Conservation (phyloP, 2,329 filamentous ascomycete species). For the Sporothrix dimorphospora region DNA sequence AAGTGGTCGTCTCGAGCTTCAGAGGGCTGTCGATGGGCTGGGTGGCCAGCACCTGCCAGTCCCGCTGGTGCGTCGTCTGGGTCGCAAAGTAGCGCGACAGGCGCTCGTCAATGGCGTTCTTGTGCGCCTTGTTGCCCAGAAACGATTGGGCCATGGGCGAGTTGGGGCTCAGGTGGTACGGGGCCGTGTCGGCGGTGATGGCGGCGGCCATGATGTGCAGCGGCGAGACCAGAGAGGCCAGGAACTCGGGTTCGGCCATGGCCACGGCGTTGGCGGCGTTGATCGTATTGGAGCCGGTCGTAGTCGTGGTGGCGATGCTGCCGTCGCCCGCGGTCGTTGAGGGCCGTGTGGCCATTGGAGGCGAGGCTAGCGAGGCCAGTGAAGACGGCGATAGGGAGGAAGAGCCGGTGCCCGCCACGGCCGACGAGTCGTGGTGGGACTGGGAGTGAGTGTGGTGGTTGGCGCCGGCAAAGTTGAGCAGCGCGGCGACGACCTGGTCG, state of each 20-base stretch:
- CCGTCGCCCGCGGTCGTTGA: conserved; percentile 13
- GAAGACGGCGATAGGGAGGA: conserved; percentile 3
- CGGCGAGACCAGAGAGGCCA: conserved; percentile 33
- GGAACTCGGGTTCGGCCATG: conserved; percentile 31
- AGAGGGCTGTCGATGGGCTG: conserved; percentile 34
- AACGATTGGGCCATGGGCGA: conserved; percentile 27
- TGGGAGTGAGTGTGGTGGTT: conserved; percentile 12
- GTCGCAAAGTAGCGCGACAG: conserved; percentile 34
- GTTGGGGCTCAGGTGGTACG: conserved; percentile 29
- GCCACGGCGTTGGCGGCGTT: conserved; percentile 3
- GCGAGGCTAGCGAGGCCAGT: neutral
- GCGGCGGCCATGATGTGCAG: conserved; percentile 36
- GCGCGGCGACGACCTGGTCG: conserved; percentile 35
- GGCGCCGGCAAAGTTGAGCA: conserved; percentile 33
- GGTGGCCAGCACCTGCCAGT: conserved; percentile 36
- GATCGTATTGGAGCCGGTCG: conserved; percentile 9
- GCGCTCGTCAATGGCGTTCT: conserved; percentile 31
- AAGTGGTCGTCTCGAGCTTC: conserved; percentile 35
- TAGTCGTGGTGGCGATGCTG: neutral
- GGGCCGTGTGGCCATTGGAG: neutral
- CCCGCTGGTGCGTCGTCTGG: conserved; percentile 32
- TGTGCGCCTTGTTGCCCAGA: conserved; percentile 12
- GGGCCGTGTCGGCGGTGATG: conserved; percentile 32
- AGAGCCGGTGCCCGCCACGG: neutral
- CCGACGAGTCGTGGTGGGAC: conserved; percentile 2